Evolutionary conservation across 2,329 filamentous ascomycete species (phyloP).

Genomic region (Pyrenophora teres): DNA sequence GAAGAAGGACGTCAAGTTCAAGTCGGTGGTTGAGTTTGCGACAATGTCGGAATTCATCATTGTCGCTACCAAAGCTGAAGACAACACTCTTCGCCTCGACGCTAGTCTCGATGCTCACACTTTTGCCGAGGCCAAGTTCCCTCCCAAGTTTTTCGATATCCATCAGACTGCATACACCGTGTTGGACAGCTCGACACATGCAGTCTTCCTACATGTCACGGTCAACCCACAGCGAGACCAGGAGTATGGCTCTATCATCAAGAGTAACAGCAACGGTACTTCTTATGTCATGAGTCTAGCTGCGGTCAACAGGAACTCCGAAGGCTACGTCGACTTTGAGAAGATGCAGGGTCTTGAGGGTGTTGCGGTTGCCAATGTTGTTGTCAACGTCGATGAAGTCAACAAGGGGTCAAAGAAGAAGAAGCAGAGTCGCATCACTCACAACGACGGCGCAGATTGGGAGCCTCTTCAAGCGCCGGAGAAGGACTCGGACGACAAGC

Average conservation of each 20-base stretch:
- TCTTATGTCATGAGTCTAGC: conserved; percentile 85
- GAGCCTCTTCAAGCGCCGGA: conserved; percentile 72
- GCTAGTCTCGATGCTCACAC: conserved; percentile 81
- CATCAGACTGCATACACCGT: conserved; percentile 88
- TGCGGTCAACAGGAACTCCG: conserved; percentile 77
- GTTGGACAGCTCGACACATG: conserved; percentile 90
- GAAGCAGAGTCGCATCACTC: conserved; percentile 88
- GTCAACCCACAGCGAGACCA: conserved; percentile 68
- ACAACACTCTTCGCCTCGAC: conserved; percentile 73
- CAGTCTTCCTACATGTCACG: conserved; percentile 91
- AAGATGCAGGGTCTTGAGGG: conserved; percentile 93
- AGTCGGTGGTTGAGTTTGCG: conserved; percentile 81
- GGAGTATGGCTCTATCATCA: conserved; percentile 85
- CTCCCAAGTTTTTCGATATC: conserved; percentile 77
- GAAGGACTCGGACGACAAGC: conserved; percentile 71
- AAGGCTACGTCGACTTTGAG: conserved; percentile 90
- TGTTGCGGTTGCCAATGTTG: conserved; percentile 83
- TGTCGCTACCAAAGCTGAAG: conserved; percentile 72
- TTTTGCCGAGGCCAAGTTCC: conserved; percentile 86
- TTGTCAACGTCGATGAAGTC: conserved; percentile 72
- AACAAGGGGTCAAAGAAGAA: conserved; percentile 71
- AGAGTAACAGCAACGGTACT: conserved; percentile 98
- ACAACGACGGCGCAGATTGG: conserved; percentile 96
- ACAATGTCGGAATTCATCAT: conserved; percentile 98
- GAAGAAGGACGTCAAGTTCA: conserved; percentile 65